Evolutionary conservation across 2,329 filamentous ascomycete genomes (phyloP).

Genomic region (Ophiostoma ips): DNA sequence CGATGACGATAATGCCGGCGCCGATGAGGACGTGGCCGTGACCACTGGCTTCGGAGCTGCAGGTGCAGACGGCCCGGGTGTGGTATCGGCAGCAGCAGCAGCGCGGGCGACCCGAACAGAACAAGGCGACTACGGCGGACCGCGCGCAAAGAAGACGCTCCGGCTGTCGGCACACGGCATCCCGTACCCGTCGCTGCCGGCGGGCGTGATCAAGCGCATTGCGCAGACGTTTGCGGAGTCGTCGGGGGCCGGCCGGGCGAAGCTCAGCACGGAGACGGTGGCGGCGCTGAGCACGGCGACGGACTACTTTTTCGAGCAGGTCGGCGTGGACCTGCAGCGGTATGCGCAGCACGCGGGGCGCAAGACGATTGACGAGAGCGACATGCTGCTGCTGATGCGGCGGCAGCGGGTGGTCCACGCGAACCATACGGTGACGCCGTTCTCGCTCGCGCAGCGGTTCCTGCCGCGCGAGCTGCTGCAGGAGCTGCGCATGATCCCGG

Average conservation of each 20-base stretch:
- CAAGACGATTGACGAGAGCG: constrained; percentile 74
- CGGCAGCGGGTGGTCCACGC: constrained; percentile 67
- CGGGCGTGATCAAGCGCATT: constrained; percentile 58
- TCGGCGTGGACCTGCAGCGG: constrained; percentile 62
- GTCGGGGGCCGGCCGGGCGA: constrained; percentile 50
- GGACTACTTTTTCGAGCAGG: constrained; percentile 86
- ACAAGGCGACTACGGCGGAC: too few species aligned
- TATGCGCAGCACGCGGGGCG: constrained; percentile 73
- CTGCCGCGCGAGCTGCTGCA: constrained; percentile 72
- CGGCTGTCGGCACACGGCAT: constrained; percentile 59
- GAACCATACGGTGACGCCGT: constrained; percentile 60
- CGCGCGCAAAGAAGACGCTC: constrained; percentile 30
- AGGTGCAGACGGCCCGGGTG: not conserved
- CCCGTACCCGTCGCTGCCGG: constrained; percentile 61
- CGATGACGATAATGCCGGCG: not conserved
- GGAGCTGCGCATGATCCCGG: constrained; percentile 59
- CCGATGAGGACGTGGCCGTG: not conserved
- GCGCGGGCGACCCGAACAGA: too few species aligned
- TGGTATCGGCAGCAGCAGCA: not conserved
- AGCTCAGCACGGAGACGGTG: constrained; percentile 60
- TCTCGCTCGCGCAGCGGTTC: constrained; percentile 72
- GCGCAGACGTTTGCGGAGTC: constrained; percentile 58
- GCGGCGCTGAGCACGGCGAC: constrained; percentile 65
- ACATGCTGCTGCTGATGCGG: constrained; percentile 66
- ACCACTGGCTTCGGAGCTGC: not conserved